These are phyloP conservation scores for Chalaropsis ovoidea DNA, from an alignment of 2,329 filamentous ascomycete genomes.

Conservation along the genomic window DNA sequence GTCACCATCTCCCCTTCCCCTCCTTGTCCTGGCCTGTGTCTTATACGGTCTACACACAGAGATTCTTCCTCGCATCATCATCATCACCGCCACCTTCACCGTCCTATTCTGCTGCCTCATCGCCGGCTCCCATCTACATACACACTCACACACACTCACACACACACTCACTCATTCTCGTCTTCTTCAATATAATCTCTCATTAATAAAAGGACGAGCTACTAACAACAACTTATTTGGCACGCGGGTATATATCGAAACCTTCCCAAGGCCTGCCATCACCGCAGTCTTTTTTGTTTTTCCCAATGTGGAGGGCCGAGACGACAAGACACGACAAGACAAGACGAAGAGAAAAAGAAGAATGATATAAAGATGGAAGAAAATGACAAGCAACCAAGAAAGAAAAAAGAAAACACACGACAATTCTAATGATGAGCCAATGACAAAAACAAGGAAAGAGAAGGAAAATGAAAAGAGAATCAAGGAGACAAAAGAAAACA, in stretches of 20 bases:
- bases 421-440: constrained; percentile 11
- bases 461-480: constrained; percentile 1
- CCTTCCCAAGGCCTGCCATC: background rate
- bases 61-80: too few relatives aligned
- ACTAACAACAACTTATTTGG: background rate
- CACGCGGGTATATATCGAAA: constrained; percentile 1
- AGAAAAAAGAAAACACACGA: constrained; percentile 9
- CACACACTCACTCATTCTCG: background rate
- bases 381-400: background rate
- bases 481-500: constrained; percentile 14
- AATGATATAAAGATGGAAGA: background rate
- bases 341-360: background rate
- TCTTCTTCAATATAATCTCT: background rate
- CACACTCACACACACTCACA: background rate
- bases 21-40: background rate
- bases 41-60: background rate
- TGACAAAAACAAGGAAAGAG: background rate
- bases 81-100: too few relatives aligned
- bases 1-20: background rate
- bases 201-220: background rate
- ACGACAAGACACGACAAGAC: background rate
- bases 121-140: background rate
- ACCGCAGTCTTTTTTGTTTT: background rate
- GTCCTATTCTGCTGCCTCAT: background rate
- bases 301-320: background rate